Base-by-base conservation (phyloP, 148 eudicot species). In the Chenopodium quinoa region DNA sequence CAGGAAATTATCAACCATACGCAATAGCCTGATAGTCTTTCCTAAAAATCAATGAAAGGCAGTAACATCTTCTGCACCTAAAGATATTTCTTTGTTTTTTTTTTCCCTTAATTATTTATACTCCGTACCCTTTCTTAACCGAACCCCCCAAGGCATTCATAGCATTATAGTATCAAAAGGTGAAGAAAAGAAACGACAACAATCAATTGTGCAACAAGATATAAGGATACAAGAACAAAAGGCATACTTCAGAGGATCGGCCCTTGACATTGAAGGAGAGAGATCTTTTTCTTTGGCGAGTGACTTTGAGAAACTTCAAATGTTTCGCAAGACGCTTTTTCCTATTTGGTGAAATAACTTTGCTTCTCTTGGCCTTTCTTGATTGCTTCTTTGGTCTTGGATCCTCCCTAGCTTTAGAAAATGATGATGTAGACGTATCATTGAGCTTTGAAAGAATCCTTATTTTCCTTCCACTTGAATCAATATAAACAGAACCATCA, bases 401-500 rank as follows among this genome's bases (percentile, higher is more conserved):
- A 82, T 83, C 86, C 58, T 81, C 84, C 56, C 62, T 71, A 79
- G 77, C 71, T 77, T 84, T 89, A 17, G 83, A 68, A 8, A 34
- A 60, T n/a, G 88, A 70, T 34, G 72, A 73, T 71, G 76, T 58
- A 76, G 86, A 22, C 14, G 23, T 75, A 46, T 80, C 91, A 83
- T 71, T 83, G 20, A 87, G 82, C 88, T 88, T 89, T 2, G 97
- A 93, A 73, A 95, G 78, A 75, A 93, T 92, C 23, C 97, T 89
- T 80, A 95, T 81, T 74, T 95, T 95, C 23, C 85, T 92, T 58
- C 98, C 98, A 83, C 81, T 89, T 60, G 91, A 86, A 86, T 95
- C 98, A 82, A 93, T 82, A 86, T 93, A 95, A 46, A 95, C 97
- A 48, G 89, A 89, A 58, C 87, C 88, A 72, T 92, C 94, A n/a